Percentiles rank a stretch among this genome's conserved stretches.
Conservation (phyloP, 2,329 filamentous ascomycete genomes). For the Microsporum ferrugineum region DNA sequence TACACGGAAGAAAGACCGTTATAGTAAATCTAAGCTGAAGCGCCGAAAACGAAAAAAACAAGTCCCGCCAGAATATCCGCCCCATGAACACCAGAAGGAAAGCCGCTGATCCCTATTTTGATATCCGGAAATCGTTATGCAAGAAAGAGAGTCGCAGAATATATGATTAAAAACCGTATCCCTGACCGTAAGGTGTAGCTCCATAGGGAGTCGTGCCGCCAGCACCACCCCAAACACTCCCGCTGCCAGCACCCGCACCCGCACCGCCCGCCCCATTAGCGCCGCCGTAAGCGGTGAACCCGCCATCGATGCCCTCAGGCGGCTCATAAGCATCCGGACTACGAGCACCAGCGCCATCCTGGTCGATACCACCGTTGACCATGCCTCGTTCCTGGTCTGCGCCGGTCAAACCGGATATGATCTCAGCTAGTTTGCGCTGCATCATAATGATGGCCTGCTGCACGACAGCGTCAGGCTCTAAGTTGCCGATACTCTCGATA, state of each 20-base stretch:
- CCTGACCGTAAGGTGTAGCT: constrained; percentile 50
- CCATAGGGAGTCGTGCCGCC: constrained; percentile 46
- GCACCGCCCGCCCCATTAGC: constrained; percentile 10
- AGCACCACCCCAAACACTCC: constrained; percentile 54
- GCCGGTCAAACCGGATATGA: constrained; percentile 55
- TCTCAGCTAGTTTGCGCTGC: constrained; percentile 75
- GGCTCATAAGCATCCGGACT: constrained; percentile 41
- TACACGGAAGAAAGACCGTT: too few species aligned
- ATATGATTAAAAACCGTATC: constrained; percentile 20
- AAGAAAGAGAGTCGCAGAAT: too few species aligned
- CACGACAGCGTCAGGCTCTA: constrained; percentile 82
- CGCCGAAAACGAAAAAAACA: not conserved
- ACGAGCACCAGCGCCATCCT: constrained; percentile 34
- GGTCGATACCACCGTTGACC: constrained; percentile 30
- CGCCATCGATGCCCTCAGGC: constrained; percentile 34
- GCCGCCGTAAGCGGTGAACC: constrained; percentile 30
- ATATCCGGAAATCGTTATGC: not conserved
- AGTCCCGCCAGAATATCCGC: not conserved
- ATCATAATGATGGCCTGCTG: constrained; percentile 78
- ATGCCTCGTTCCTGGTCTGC: constrained; percentile 38
- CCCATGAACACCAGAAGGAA: not conserved
- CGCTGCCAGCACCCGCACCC: constrained; percentile 26
- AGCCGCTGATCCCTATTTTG: not conserved
- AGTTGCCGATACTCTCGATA: constrained; percentile 75
- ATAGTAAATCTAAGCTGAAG: not conserved